A percentile compares a stretch with the other conserved stretches of the same genome.
phyloP scores from a whole-genome alignment of 768 basidiomycete genomes.

The Lenzites betulinus region DNA sequence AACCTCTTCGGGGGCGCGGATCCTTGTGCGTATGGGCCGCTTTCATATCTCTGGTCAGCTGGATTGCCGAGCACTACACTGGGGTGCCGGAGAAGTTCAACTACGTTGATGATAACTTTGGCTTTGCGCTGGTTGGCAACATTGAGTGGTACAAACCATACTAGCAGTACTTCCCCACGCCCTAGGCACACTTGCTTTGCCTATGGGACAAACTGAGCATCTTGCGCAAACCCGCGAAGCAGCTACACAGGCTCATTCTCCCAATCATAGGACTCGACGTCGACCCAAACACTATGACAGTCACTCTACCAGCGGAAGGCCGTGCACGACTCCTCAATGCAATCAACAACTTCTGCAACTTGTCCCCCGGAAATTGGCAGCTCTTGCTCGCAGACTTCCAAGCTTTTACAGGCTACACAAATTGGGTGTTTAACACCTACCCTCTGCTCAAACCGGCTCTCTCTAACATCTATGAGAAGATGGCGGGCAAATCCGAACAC shows the following conservation, averaged over 20 bases:
- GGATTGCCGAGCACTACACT: constrained; percentile 35
- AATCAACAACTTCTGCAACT: not conserved
- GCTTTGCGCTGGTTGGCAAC: constrained; percentile 35
- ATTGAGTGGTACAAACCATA: constrained; percentile 36
- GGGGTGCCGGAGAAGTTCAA: constrained; percentile 6
- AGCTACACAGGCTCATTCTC: constrained; percentile 36
- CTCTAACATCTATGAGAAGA: no score
- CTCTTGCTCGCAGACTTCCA: constrained; percentile 32
- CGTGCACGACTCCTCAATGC: not conserved
- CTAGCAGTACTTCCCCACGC: constrained; percentile 27
- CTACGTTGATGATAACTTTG: constrained; percentile 44
- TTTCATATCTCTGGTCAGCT: constrained; percentile 35
- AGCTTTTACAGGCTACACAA: constrained; percentile 38
- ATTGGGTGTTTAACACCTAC: constrained; percentile 43
- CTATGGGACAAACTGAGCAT: constrained; percentile 45
- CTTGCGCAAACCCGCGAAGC: constrained; percentile 43
- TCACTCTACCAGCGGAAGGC: constrained; percentile 25
- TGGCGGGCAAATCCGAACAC: constrained; percentile 23
- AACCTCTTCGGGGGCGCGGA: constrained; percentile 36
- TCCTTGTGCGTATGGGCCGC: constrained; percentile 31
- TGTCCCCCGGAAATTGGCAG: not conserved
- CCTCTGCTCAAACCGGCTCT: constrained; percentile 35
- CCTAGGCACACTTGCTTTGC: constrained; percentile 37
- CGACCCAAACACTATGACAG: constrained; percentile 35
- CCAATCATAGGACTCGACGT: constrained; percentile 44